Evolutionary conservation across 495 filamentous ascomycete species (phyloP).

Genomic region (Xylaria bambusicola): DNA sequence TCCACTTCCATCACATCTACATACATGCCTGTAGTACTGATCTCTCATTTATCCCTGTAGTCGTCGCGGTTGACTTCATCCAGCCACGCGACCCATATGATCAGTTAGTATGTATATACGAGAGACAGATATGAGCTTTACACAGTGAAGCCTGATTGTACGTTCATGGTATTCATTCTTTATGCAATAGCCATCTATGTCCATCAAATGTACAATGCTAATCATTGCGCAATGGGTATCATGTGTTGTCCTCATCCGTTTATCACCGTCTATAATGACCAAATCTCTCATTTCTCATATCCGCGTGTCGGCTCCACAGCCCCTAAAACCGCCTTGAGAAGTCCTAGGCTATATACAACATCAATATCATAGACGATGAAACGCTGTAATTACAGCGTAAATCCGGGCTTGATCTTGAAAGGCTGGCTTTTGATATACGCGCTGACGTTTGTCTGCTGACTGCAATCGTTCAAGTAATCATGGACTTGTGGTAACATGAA

Average conservation of each 20-base stretch:
- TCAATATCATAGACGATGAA: not conserved
- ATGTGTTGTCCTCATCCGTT: not conserved
- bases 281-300: not conserved
- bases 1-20: not conserved
- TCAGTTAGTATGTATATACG: too few relatives aligned
- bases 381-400: not conserved
- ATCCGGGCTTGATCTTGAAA: conserved; percentile 27
- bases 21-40: too few relatives aligned
- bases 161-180: too few relatives aligned
- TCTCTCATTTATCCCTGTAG: too few relatives aligned
- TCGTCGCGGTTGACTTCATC: too few relatives aligned
- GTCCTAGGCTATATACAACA: not conserved
- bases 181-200: too few relatives aligned
- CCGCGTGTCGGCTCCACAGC: too few relatives aligned
- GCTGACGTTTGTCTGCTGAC: conserved; percentile 48
- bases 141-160: too few relatives aligned
- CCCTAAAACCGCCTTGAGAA: too few relatives aligned
- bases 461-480: conserved; percentile 49
- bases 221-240: not conserved
- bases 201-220: too few relatives aligned
- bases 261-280: not conserved
- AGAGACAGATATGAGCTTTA: too few relatives aligned
- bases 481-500: conserved; percentile 49
- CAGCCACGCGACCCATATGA: too few relatives aligned
- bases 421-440: conserved; percentile 41